Evolutionary conservation across 129 eudicot species (phyloP).

Genomic region (Mikania micrantha): DNA sequence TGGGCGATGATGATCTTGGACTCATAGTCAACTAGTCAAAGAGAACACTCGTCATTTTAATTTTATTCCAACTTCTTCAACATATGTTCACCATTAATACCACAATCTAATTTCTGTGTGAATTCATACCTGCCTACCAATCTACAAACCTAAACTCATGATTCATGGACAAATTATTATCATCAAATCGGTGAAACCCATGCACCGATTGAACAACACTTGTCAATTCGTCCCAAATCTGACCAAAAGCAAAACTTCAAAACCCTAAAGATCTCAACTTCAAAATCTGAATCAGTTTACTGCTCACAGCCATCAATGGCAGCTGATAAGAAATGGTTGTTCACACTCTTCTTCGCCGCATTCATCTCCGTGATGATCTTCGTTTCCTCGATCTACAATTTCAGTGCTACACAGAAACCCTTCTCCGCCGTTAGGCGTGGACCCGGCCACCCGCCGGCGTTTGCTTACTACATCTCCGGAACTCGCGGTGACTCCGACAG

Average conservation of each 20-base stretch:
- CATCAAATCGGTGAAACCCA: slow-evolving; percentile 9
- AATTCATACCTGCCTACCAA: slow-evolving; percentile 4
- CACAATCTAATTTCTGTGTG: slow-evolving; percentile 3
- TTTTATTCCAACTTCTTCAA: not conserved
- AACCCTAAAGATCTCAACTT: too few species aligned
- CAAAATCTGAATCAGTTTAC: not conserved
- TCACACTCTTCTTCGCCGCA: slow-evolving; percentile 66
- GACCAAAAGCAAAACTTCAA: not conserved
- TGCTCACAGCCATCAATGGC: slow-evolving; percentile 47
- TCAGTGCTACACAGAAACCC: slow-evolving; percentile 28
- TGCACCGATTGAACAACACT: not conserved
- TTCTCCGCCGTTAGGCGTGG: slow-evolving; percentile 51
- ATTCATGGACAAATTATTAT: not conserved
- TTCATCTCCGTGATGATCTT: slow-evolving; percentile 59
- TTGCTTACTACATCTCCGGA: slow-evolving; percentile 84
- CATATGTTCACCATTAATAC: slow-evolving; percentile 4
- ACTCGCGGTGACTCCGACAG: slow-evolving; percentile 52
- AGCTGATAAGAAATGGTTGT: slow-evolving; percentile 79
- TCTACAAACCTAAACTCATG: slow-evolving; percentile 8
- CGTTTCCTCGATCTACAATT: slow-evolving; percentile 52
- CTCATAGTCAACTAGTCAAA: slow-evolving; percentile 4
- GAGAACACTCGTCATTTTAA: not conserved
- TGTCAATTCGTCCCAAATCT: not conserved
- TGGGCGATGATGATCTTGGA: not conserved
- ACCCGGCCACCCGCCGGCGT: slow-evolving; percentile 71